Evolutionary conservation across 306 rosid species (phyloP).

Genomic region (Fagus crenata): DNA sequence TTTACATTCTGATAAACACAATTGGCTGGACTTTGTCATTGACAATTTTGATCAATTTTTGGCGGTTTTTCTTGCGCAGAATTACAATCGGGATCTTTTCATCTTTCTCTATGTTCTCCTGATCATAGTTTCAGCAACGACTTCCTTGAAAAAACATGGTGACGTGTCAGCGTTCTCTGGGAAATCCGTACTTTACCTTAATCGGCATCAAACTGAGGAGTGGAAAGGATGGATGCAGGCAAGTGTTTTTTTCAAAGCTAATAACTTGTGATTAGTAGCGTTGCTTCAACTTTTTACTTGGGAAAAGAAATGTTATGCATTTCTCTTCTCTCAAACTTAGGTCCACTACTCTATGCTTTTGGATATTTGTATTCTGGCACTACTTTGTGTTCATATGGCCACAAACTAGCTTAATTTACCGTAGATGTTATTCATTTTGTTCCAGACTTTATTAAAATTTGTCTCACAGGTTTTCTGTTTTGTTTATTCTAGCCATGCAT

Average conservation of each 20-base stretch:
- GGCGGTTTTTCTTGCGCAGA: conserved; percentile 48
- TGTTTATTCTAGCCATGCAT: conserved; percentile 11
- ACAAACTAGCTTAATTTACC: neutral
- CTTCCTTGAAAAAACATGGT: conserved; percentile 87
- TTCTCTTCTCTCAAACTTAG: neutral
- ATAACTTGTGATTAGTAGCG: neutral
- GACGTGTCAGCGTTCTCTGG: conserved; percentile 81
- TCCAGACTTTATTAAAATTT: neutral
- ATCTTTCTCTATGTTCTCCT: conserved; percentile 86
- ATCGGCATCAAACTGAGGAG: conserved; percentile 97
- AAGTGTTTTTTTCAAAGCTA: conserved; percentile 36
- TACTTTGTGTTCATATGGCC: neutral
- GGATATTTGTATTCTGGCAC: neutral
- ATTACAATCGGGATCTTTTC: conserved; percentile 90
- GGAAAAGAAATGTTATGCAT: conserved; percentile 2
- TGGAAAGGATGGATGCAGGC: conserved; percentile 99
- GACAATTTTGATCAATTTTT: conserved; percentile 26
- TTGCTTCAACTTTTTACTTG: conserved; percentile 15
- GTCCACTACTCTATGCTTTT: neutral
- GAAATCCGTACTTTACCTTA: conserved; percentile 80
- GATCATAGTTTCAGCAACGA: conserved; percentile 85
- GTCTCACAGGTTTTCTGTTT: neutral
- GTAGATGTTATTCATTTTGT: neutral
- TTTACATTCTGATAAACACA: neutral
- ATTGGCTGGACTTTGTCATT: conserved; percentile 1